Conservation (phyloP, 352 stramenopile species). For the Phytophthora pini region DNA sequence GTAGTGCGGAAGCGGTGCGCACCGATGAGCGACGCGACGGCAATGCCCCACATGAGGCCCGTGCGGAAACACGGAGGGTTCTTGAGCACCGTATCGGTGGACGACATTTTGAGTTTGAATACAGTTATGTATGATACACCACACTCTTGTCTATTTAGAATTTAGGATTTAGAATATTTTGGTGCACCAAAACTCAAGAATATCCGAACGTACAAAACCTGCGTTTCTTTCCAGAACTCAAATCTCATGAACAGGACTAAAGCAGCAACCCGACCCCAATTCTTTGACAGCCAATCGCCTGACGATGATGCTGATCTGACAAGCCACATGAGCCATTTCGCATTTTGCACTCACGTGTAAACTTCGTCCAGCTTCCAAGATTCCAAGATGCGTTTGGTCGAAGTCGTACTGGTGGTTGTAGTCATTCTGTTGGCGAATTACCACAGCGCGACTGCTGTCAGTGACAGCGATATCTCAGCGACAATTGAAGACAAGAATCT, state of each 20-base stretch:
- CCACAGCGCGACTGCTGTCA: neutral
- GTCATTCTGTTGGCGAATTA: slow-evolving; percentile 8
- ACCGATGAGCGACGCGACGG: slow-evolving; percentile 61
- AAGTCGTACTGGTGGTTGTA: slow-evolving; percentile 6
- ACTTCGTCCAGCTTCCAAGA: neutral
- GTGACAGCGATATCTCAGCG: neutral
- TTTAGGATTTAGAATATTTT: too few species aligned
- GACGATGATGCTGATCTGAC: neutral
- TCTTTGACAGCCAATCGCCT: neutral
- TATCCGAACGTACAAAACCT: neutral
- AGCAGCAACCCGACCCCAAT: slow-evolving; percentile 9
- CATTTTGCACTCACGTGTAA: neutral
- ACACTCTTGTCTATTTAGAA: neutral
- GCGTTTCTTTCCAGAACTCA: slow-evolving; percentile 3
- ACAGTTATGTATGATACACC: slow-evolving; percentile 3
- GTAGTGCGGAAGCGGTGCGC: slow-evolving; percentile 74
- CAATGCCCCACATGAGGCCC: slow-evolving; percentile 82
- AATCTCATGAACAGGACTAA: slow-evolving; percentile 14
- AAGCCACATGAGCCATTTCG: neutral
- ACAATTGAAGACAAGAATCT: neutral
- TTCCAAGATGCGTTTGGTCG: slow-evolving; percentile 9
- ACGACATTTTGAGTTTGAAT: slow-evolving; percentile 4
- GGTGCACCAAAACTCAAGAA: neutral
- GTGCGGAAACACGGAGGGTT: slow-evolving; percentile 86
- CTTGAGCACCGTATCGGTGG: slow-evolving; percentile 53